Base-by-base conservation (phyloP, 176 grass and related monocot species). In the Eragrostis nindensis region DNA sequence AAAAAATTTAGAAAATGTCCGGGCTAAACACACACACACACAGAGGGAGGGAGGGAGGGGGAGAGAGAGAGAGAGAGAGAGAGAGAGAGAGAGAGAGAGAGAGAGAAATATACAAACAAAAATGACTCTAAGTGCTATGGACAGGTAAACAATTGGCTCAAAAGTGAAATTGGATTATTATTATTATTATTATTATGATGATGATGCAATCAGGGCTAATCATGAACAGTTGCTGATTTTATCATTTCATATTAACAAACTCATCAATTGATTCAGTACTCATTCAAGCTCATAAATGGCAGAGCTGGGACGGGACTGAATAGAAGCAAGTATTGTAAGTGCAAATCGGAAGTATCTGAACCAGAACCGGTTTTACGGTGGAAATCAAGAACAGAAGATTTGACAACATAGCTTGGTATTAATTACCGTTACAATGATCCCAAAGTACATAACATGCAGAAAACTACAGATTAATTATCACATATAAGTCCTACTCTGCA, bases 321-420 rank as follows among this genome's bases (percentile, higher is more conserved):
- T 47, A 47, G 15, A 47, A 38, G 13, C 18, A 17, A 82, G 13
- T 61, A 70, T 32, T 16, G 6, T 18, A 80, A 73, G 8, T 48
- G n/a, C 59, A 66, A 67, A 56, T 55, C 49, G 66, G 14, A 60
- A 80, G 46, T 27, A 80, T 59, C 42, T 45, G 8, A 55, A 55
- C 65, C 32, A 32, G 41, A 38, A 68, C 47, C 0, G 0, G 14
- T 12, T 63, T 45, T 21, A 39, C 39, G 25, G 49, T 59, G 22
- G 11, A 57, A 57, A 76, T 30, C 16, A 56, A 70, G 21, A 72
- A 18, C 22, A 45, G 25, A 4, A 24, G 22, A 5, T 48, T 54
- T 38, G 3, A 11, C 25, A 49, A 42, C 21, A 36, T 36, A 36
- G 2, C 32, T 36, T 36, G 32, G 32, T 36, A 2, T 36, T 36